phyloP scores from a whole-genome alignment of 305 asterid genomes.

The Rubia peregrina region DNA sequence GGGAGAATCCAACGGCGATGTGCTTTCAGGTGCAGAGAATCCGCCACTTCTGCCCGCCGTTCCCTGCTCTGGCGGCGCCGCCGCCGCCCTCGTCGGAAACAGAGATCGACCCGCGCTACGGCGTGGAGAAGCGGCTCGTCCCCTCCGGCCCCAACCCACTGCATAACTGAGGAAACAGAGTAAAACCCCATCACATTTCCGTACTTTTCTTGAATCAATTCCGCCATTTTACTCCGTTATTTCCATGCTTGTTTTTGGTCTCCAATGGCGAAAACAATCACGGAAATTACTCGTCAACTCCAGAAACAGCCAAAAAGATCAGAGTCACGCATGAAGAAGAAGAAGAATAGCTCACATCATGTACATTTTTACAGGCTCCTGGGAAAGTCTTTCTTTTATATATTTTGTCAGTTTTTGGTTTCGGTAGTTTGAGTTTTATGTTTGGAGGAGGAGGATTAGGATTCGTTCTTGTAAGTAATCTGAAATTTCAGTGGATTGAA shows the following conservation, averaged over 20 bases:
- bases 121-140: constrained; percentile 69
- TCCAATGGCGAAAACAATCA: not conserved
- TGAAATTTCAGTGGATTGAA: not conserved
- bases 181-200: not conserved
- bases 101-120: constrained; percentile 79
- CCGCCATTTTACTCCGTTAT: constrained; percentile 20
- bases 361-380: not conserved
- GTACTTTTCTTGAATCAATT: constrained; percentile 5
- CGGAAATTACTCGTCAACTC: constrained; percentile 36
- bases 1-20: constrained; percentile 17
- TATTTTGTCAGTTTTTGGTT: not conserved
- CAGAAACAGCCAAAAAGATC: constrained; percentile 8
- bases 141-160: constrained; percentile 91
- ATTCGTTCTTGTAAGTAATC: not conserved
- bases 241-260: constrained; percentile 57
- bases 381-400: not conserved
- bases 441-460: not conserved
- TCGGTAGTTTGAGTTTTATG: not conserved
- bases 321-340: constrained; percentile 1
- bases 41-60: constrained; percentile 50
- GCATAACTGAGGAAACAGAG: constrained; percentile 40
- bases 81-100: constrained; percentile 20
- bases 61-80: constrained; percentile 19
- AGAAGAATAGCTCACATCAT: not conserved
- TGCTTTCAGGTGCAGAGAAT: constrained; percentile 39